A percentile compares a stretch with the other conserved stretches of the same genome.
These are phyloP conservation scores for Albophoma yamanashiensis DNA, from an alignment of 2,329 filamentous ascomycete genomes.

Conservation along the genomic window DNA sequence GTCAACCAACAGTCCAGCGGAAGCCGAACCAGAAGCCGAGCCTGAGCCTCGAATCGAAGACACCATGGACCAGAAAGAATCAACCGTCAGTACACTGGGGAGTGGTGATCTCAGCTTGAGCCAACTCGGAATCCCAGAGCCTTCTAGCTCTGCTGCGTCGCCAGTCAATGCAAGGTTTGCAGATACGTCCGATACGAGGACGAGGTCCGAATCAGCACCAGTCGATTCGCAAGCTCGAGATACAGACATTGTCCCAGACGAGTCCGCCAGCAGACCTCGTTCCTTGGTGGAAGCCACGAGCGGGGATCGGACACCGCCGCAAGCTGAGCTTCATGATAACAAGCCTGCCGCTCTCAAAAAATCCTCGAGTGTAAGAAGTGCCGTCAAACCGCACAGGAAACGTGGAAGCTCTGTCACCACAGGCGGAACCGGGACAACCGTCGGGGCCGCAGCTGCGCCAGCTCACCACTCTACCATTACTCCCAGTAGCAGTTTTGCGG, in stretches of 20 bases:
- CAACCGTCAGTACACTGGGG: conserved; percentile 80
- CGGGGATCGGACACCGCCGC: conserved; percentile 54
- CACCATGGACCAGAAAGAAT: conserved; percentile 49
- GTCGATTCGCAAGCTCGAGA: conserved; percentile 26
- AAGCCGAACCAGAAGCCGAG: conserved; percentile 28
- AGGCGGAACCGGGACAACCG: conserved; percentile 33
- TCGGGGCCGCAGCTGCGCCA: conserved; percentile 62
- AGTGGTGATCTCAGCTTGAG: conserved; percentile 81
- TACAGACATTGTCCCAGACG: conserved; percentile 20
- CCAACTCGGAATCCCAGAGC: conserved; percentile 68
- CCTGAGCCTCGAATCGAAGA: conserved; percentile 17
- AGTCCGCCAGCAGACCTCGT: conserved; percentile 29
- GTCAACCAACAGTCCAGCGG: conserved; percentile 10
- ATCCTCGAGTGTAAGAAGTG: conserved; percentile 58
- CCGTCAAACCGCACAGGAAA: conserved; percentile 53
- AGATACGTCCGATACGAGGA: conserved; percentile 34
- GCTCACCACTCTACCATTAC: conserved; percentile 60
- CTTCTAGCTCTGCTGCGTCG: conserved; percentile 40
- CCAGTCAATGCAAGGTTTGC: conserved; percentile 45
- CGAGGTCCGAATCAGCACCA: conserved; percentile 49
- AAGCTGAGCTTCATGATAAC: conserved; percentile 51
- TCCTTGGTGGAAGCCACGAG: conserved; percentile 39
- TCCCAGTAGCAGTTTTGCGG: conserved; percentile 43
- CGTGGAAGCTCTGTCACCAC: conserved; percentile 73
- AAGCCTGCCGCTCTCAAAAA: conserved; percentile 47